Base-by-base conservation (phyloP, 129 eudicot species). In the Escallonia rubra region DNA sequence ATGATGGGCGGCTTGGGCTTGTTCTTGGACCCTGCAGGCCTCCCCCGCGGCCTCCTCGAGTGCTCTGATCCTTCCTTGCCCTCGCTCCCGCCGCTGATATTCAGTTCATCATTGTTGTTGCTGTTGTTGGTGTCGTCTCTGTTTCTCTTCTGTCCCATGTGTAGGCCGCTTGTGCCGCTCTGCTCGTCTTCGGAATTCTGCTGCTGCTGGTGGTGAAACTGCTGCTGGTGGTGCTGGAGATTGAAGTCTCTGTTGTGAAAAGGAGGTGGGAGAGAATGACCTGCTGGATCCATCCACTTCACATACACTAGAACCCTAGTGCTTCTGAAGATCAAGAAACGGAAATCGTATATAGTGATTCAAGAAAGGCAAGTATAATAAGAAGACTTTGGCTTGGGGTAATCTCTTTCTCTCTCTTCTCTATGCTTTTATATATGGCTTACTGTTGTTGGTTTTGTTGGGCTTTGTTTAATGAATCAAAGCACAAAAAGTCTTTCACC, bases 1-100 rank as follows among this genome's bases (percentile, higher is more conserved):
- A 83, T 83, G 70, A 87, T 87, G 10, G 94, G 94, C 0, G 89
- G 94, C 52, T 87, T 83, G 0, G 94, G 89, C 64, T 83, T 87
- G 77, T 86, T 86, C 56, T 86, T 86, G 3, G 94, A 86, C 56
- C 94, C 94, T 5, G 94, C 80, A 0, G 96, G 96, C 10, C 96
- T 53, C 14, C 96, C 96, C 61, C 92, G 63, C 3, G 96, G 90
- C 62, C 93, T 62, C 50, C 96, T 59, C 12, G 77, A 63, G 57
- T 79, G 71, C 57, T 85, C 96, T 2, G 77, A 82, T 6, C 73
- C 85, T 56, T 60, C 78, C 8, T 70, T 84, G 0, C 73, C 86
- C 9, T 64, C 69, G 45, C 81, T 74, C 2, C 85, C 83, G 11
- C 66, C 84, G 10, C 76, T 77, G 0, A 61, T 10, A n/a, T 53